A percentile compares a stretch with the other conserved stretches of the same genome.
phyloP scores from a whole-genome alignment of 345 rosid species.

The Salix suchowensis region DNA sequence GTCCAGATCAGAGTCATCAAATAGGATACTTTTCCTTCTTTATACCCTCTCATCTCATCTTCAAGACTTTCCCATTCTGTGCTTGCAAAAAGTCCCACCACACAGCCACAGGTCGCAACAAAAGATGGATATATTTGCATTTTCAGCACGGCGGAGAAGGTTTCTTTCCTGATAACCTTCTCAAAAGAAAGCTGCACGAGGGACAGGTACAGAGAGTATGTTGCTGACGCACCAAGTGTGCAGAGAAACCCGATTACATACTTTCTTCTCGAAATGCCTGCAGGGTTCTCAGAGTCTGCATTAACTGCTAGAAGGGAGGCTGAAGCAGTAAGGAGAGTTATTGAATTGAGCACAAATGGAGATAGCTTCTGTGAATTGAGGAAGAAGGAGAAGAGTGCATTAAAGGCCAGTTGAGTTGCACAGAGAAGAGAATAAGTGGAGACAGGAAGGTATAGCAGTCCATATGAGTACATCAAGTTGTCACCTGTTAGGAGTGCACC shows the following conservation, averaged over 20 bases:
- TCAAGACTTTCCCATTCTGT: conserved; percentile 42
- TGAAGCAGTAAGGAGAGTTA: conserved; percentile 45
- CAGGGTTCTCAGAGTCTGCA: conserved; percentile 31
- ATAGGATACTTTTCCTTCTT: conserved; percentile 34
- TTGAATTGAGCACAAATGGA: conserved; percentile 40
- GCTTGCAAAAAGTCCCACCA: conserved; percentile 40
- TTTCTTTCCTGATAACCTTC: conserved; percentile 37
- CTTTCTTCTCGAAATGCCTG: conserved; percentile 19
- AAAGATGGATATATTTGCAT: conserved; percentile 46
- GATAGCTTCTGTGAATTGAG: conserved; percentile 52
- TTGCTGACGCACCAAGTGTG: conserved; percentile 45
- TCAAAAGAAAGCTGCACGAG: conserved; percentile 41
- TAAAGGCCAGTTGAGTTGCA: conserved; percentile 54
- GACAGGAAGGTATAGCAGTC: conserved; percentile 50
- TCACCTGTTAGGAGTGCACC: conserved; percentile 44
- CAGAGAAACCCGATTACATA: conserved; percentile 41
- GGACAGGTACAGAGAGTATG: conserved; percentile 44
- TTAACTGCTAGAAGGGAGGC: conserved; percentile 49
- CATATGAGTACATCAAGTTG: conserved; percentile 53
- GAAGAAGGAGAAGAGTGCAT: conserved; percentile 47
- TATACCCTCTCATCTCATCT: conserved; percentile 35
- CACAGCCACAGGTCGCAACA: conserved; percentile 38
- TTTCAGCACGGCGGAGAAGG: conserved; percentile 37
- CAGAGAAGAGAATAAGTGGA: conserved; percentile 55
- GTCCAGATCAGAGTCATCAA: conserved; percentile 49